Evolutionary conservation across 345 rosid species (phyloP), one percentile per base, ranked within the genome.

Genomic region (Abelmoschus esculentus): DNA sequence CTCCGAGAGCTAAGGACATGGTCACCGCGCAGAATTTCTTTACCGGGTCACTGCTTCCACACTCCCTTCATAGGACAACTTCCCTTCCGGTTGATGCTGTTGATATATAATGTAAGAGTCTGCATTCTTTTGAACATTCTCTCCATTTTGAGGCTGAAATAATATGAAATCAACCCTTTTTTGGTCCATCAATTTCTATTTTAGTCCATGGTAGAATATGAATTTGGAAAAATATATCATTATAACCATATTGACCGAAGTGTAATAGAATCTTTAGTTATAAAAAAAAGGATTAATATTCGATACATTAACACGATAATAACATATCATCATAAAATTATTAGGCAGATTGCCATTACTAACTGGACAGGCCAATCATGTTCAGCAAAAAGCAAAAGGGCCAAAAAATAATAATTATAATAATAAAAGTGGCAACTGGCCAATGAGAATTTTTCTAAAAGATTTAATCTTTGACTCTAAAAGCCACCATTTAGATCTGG

Each of bases 41-140:
- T 62, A 72, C 73, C 7, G 82, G 79, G 10, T 78, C 80, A 53
- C 66, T 85, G 47, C 69, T 79, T 72, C 87, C 90, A 36, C 70
- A 77, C 55, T 81, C 87, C 47, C 84, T 88, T 53, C 81, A 85
- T 61, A 86, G 87, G 70, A 79, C 96, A 50, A 77, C 83, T 66
- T 87, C 98, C 55, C 87, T 89, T 7, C 93, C 88, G 1, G 89
- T 86, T 52, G 96, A 87, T 76, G 65, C 44, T n/a, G 65, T 34
- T 61, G 46, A 61, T 61, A 34, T 61, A 61, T 61, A 61, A 61
- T 34, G 65, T 34, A 34, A 15, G 65, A 38, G 46, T 60, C 42
- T 57, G 11, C 68, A 78, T 77, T 82, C 81, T 80, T 82, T 82
- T 75, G 70, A 70, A 55, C 74, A 67, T 66, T 72, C 19, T 26